A percentile compares a stretch with the other conserved stretches of the same genome.
Evolutionary conservation across 768 basidiomycete genomes (phyloP).

Genomic region (Psilocybe cubensis): DNA sequence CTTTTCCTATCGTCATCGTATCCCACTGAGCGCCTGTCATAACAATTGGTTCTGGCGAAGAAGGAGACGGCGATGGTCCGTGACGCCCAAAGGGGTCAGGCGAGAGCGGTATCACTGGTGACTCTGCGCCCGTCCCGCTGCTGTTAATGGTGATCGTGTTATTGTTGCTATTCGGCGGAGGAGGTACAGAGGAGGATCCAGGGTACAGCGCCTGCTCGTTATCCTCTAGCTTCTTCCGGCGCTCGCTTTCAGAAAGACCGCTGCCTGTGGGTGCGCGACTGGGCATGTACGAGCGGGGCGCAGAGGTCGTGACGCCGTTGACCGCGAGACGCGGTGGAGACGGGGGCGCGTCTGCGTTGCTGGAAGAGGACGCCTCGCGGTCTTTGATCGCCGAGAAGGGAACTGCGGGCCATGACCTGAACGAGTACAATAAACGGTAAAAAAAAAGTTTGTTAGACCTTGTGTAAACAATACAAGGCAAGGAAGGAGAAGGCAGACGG

Average conservation of each 20-base stretch:
- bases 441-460: too few species aligned
- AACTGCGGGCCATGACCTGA: constrained; percentile 42
- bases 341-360: constrained; percentile 35
- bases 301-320: constrained; percentile 68
- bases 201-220: constrained; percentile 57
- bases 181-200: constrained; percentile 30
- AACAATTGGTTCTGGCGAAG: constrained; percentile 34
- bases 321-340: constrained; percentile 67
- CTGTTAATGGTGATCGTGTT: too few species aligned
- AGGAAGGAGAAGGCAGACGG: too few species aligned
- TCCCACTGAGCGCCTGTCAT: constrained; percentile 49
- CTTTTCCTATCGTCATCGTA: constrained; percentile 25
- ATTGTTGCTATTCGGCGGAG: constrained; percentile 8
- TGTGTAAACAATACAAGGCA: too few species aligned
- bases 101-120: constrained; percentile 79
- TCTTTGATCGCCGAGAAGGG: constrained; percentile 41
- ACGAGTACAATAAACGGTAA: too few species aligned
- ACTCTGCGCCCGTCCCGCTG: too few species aligned
- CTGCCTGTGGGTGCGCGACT: constrained; percentile 22
- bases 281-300: constrained; percentile 50
- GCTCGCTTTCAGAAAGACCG: constrained; percentile 47
- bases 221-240: constrained; percentile 53
- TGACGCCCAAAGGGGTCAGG: constrained; percentile 83
- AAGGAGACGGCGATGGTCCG: too few species aligned
- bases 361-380: constrained; percentile 20